A percentile compares a stretch with the other conserved stretches of the same genome.
phyloP scores from a whole-genome alignment of 1,284 basidiomycete genomes.

The Tylopilus sp. region DNA sequence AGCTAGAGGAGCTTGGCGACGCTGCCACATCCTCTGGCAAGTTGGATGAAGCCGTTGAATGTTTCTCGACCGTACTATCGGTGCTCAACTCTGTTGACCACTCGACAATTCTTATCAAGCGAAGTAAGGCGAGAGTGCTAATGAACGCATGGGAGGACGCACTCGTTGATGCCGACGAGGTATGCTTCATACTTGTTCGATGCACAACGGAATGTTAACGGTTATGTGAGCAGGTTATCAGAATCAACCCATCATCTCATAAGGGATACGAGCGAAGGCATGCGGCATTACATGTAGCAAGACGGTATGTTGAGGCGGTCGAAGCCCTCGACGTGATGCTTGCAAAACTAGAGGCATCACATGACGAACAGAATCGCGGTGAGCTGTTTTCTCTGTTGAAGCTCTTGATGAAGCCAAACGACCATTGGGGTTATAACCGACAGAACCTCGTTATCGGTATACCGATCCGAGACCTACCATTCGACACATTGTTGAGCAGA shows the following conservation, averaged over 20 bases:
- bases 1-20: neutral
- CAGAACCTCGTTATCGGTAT: neutral
- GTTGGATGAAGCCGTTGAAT: neutral
- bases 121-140: neutral
- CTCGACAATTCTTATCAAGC: neutral
- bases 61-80: neutral
- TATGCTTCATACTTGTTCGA: neutral
- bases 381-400: neutral
- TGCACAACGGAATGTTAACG: no score
- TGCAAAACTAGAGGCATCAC: neutral
- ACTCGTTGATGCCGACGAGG: conserved; percentile 1
- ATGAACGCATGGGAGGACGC: neutral
- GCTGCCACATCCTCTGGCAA: neutral
- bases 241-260: neutral
- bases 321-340: neutral
- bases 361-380: neutral
- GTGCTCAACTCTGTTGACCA: neutral
- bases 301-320: neutral
- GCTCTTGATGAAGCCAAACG: neutral
- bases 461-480: neutral
- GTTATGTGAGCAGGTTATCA: neutral
- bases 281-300: neutral
- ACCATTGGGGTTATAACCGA: neutral
- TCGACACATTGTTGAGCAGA: neutral
- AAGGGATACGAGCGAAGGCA: neutral